Percentiles rank a stretch among this genome's conserved stretches.
phyloP scores from a whole-genome alignment of 257 asterid genomes.

The Striga asiatica region DNA sequence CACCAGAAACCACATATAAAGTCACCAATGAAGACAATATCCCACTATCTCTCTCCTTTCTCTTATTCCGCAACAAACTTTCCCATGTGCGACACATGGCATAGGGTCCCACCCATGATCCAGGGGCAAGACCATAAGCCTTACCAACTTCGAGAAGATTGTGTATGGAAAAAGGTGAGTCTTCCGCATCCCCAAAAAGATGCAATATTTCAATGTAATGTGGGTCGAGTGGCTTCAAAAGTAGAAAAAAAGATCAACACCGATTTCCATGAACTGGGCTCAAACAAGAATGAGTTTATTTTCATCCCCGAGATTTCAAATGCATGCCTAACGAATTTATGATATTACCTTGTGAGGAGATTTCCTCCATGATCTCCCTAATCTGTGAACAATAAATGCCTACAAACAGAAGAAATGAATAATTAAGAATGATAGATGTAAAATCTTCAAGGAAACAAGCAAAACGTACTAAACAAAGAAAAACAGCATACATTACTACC shows the following conservation, averaged over 20 bases:
- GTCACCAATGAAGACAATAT: slow-evolving; percentile 38
- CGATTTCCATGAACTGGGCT: slow-evolving; percentile 4
- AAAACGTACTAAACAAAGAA: no score
- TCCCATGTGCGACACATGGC: slow-evolving; percentile 99
- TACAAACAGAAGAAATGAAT: slow-evolving; percentile 19
- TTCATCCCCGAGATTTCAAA: no score
- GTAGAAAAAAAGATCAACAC: slow-evolving; percentile 14
- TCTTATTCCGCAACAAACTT: slow-evolving; percentile 46
- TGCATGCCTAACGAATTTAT: background rate
- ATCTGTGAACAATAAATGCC: slow-evolving; percentile 71
- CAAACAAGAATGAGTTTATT: no score
- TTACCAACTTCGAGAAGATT: slow-evolving; percentile 89
- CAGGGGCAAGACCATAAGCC: slow-evolving; percentile 83
- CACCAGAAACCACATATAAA: slow-evolving; percentile 88
- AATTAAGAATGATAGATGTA: background rate
- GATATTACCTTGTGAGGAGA: slow-evolving; percentile 51
- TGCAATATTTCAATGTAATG: slow-evolving; percentile 59
- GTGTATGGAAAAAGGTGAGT: slow-evolving; percentile 80
- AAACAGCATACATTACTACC: no score
- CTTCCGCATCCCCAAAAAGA: slow-evolving; percentile 81
- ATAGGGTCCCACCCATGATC: slow-evolving; percentile 98
- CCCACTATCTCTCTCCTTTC: slow-evolving; percentile 28
- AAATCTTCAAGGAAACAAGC: background rate
- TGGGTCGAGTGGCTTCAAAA: slow-evolving; percentile 56
- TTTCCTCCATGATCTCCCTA: slow-evolving; percentile 96